A percentile compares a stretch with the other conserved stretches of the same genome.
Evolutionary conservation across 2,329 filamentous ascomycete species (phyloP).

Genomic region (Penicillium sp.): DNA sequence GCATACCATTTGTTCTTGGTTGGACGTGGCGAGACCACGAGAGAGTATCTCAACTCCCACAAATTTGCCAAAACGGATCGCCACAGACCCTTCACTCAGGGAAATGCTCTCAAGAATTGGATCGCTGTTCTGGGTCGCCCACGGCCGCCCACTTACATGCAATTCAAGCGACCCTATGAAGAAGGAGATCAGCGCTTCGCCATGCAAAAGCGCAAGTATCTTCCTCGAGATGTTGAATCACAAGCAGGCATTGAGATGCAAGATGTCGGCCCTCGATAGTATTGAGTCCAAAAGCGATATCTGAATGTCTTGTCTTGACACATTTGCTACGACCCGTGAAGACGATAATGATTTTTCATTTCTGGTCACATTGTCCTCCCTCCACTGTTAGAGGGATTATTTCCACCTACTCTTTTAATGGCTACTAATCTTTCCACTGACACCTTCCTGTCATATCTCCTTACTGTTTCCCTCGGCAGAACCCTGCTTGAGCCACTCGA

Average conservation of each 20-base stretch:
- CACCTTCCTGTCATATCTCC: constrained; percentile 15
- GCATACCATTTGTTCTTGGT: constrained; percentile 92
- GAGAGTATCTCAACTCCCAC: constrained; percentile 94
- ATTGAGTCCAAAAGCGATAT: constrained; percentile 17
- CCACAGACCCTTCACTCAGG: constrained; percentile 86
- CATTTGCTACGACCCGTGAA: constrained; percentile 23
- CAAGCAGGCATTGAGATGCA: constrained; percentile 75
- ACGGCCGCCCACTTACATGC: constrained; percentile 83
- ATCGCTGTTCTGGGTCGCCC: constrained; percentile 79
- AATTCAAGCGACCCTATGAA: constrained; percentile 77
- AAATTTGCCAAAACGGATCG: constrained; percentile 93
- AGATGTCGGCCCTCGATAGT: constrained; percentile 49
- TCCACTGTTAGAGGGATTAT: constrained; percentile 4
- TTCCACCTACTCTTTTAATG: constrained; percentile 16
- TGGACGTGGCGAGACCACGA: constrained; percentile 87
- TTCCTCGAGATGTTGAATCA: constrained; percentile 53
- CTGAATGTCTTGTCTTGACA: constrained; percentile 13
- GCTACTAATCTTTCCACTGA: constrained; percentile 22
- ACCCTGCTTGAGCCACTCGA: constrained; percentile 13
- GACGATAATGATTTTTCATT: constrained; percentile 25
- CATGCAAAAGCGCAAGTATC: constrained; percentile 57
- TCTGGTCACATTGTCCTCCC: constrained; percentile 10
- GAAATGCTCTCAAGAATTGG: constrained; percentile 76
- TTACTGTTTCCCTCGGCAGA: constrained; percentile 6
- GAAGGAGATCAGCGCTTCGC: constrained; percentile 86